Base-by-base conservation (phyloP, 225 moss, liverwort and hornwort genomes). In the Polytrichum formosum region DNA sequence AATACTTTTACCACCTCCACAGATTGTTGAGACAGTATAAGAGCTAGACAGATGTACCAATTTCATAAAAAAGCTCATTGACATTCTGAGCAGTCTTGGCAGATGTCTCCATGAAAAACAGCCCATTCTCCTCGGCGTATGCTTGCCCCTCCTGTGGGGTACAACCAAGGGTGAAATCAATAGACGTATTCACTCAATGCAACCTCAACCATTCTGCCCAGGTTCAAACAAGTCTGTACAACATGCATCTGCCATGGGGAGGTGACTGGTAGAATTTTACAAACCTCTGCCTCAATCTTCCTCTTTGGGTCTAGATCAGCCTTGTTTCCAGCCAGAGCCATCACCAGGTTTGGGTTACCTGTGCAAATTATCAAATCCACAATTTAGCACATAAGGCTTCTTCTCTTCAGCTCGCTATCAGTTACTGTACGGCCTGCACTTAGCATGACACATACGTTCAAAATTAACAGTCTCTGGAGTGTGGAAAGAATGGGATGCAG, bases 51-150 rank as follows among this genome's bases (percentile, higher is more conserved):
- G 16, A 16, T 16, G 10, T 80, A 93, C 96, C 96, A 72, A 97
- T 93, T 78, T 97, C 94, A 80, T 94, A 97, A 60, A 97, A 97
- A 29, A 97, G 83, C 74, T 97, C 94, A 67, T 94, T 97, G 28
- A 97, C 97, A 74, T 97, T 97, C 64, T 97, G 94, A 56, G 89
- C 92, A 69, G 90, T 97, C 79, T 97, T 97, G 25, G 97, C 97
- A 73, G 97, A 97, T 61, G 97, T 97, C 79, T 97, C 97, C 92
- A 97, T 92, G 76, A 97, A 97, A 33, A 97, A 94, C 33, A 97
- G 77, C 26, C 94, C 96, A 69, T 97, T 97, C 82, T 97, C 92
- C 59, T 94, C 91, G 28, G 97, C 97, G 68, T 97, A 97, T 7
- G 92, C 77, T 79, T 94, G 94, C 66, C 90, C 97, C 69, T 97